phyloP scores from a whole-genome alignment of 139 green algal genomes.

The Nannochloris sp. region DNA sequence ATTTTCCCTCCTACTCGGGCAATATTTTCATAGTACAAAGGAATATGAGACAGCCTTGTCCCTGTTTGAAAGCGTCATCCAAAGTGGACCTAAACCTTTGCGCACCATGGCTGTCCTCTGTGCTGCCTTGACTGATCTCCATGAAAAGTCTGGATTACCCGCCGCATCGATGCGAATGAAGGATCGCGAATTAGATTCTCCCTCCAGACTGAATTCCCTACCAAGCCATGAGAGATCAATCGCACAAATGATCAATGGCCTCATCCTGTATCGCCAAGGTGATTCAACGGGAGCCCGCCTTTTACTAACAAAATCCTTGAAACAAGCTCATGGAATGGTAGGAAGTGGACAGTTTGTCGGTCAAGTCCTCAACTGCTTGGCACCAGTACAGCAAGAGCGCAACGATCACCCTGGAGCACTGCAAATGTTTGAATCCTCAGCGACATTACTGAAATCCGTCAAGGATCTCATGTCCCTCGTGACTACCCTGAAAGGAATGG shows the following conservation, averaged over 20 bases:
- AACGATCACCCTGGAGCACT: conserved; percentile 15
- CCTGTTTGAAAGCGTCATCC: conserved; percentile 10
- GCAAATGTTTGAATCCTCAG: conserved; percentile 20
- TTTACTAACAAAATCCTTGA: conserved; percentile 24
- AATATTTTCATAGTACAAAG: conserved; percentile 17
- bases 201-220: background rate
- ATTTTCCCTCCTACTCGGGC: conserved; percentile 17
- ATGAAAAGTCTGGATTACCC: background rate
- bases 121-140: conserved; percentile 21
- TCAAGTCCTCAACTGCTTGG: conserved; percentile 23
- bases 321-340: conserved; percentile 16
- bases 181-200: conserved; percentile 4
- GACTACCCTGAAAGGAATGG: conserved; percentile 6
- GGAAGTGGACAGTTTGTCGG: conserved; percentile 26
- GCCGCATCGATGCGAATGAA: background rate
- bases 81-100: conserved; percentile 1
- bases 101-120: conserved; percentile 8
- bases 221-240: background rate
- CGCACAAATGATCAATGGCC: conserved; percentile 7
- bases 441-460: conserved; percentile 16
- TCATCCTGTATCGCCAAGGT: conserved; percentile 6
- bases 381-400: conserved; percentile 16
- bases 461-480: conserved; percentile 19
- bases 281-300: conserved; percentile 10
- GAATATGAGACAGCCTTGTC: conserved; percentile 4